A percentile compares a stretch with the other conserved stretches of the same genome.
These are phyloP conservation scores for Thermoascus crustaceus DNA, from an alignment of 2,329 filamentous ascomycete species.

Conservation along the genomic window DNA sequence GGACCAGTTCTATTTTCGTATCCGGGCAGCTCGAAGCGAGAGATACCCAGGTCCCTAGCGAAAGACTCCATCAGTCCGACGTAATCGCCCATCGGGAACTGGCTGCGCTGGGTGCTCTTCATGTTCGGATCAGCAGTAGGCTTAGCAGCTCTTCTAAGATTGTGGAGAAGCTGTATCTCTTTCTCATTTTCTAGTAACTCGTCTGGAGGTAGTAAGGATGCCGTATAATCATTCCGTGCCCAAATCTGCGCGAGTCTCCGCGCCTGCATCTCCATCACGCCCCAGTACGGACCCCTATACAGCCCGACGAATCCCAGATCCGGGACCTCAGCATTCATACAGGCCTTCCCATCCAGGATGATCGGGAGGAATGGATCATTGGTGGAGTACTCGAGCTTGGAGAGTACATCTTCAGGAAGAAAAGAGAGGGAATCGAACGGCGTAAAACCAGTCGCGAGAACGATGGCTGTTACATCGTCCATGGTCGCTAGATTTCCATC, in stretches of 20 bases:
- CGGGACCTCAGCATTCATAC: conserved; percentile 52
- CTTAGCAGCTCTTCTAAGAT: conserved; percentile 11
- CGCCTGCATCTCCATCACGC: conserved; percentile 79
- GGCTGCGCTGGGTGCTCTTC: too few relatives aligned
- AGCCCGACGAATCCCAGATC: conserved; percentile 72
- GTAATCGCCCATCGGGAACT: conserved; percentile 82
- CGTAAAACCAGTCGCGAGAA: conserved; percentile 70
- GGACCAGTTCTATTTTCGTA: conserved; percentile 28
- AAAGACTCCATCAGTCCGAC: conserved; percentile 67
- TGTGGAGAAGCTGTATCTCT: conserved; percentile 18
- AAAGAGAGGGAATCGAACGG: conserved; percentile 57
- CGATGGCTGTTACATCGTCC: conserved; percentile 54
- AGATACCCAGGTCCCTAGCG: conserved; percentile 49
- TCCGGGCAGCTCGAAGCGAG: conserved; percentile 31
- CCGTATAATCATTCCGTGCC: conserved; percentile 23
- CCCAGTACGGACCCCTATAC: conserved; percentile 79
- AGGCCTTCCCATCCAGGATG: conserved; percentile 60
- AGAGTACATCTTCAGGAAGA: conserved; percentile 49
- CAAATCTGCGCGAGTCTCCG: conserved; percentile 58
- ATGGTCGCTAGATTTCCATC: conserved; percentile 37
- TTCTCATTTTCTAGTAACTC: conserved; percentile 15
- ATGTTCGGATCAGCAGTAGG: too few relatives aligned
- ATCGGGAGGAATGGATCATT: conserved; percentile 51
- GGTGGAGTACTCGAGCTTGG: conserved; percentile 51
- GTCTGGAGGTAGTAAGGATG: conserved; percentile 2